Evolutionary conservation across 2,329 filamentous ascomycete species (phyloP), one percentile per base, ranked within the genome.

Genomic region (Fusarium incarnatum): DNA sequence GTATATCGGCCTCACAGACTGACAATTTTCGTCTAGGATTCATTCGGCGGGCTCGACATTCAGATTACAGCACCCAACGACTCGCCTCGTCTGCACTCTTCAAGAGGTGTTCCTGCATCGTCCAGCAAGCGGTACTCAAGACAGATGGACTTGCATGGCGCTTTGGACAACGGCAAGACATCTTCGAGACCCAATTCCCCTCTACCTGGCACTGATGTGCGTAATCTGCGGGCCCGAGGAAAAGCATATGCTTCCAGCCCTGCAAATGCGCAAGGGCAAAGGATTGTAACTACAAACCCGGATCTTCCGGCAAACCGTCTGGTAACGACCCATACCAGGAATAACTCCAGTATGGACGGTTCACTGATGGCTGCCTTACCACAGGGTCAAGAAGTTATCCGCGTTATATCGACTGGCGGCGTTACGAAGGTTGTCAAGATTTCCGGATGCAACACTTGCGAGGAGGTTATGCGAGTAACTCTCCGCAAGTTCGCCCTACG

Each of bases 351-450:
- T 80, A 86, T 95, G 76, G 94, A 98, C 80, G 91, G 91, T 67
- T 91, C 93, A 73, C 90, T 95, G 69, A 96, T 95, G 87, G 93
- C 93, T 71, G 91, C 92, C 64, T 83, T 98, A 76, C 94, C 94
- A 60, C 87, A 91, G 70, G 93, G 94, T 80, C 94, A 97, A 79
- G 92, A 94, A 64, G 89, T 97, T 65, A 97, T 98, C 70, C 89
- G 94, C 68, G 94, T 98, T 72, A 97, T 98, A 77, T 97, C 93
- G 72, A 96, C 94, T 50, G 93, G 91, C 67, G 96, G 94, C 54
- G 90, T 94, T 67, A 97, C 94, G 49, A 97, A 97, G 77, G 94
- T 98, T 25, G 90, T 99, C 76, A 96, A 96, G 79, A 94, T 98
- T 72, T 92, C 94, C 70, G 92, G 93, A 70, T 98, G 94, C 85